Conservation (phyloP, 805 yeast genomes). For the Millerozyma miso region DNA sequence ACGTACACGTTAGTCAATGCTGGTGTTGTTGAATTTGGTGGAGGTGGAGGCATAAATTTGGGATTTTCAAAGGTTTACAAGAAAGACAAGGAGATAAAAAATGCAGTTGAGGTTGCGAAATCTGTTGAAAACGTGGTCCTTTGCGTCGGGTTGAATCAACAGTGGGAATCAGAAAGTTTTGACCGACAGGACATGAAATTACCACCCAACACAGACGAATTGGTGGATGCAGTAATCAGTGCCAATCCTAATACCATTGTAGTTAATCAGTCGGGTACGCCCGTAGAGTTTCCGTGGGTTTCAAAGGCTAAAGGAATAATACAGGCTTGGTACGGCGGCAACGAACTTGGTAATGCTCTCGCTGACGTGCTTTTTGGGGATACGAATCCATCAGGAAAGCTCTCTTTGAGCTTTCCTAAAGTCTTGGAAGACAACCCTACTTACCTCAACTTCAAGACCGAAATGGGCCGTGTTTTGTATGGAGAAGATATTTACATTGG, state of each 20-base stretch:
- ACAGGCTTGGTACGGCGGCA: constrained; percentile 57
- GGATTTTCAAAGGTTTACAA: constrained; percentile 10
- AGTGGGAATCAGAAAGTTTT: constrained; percentile 59
- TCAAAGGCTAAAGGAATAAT: constrained; percentile 38
- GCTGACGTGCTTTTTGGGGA: constrained; percentile 62
- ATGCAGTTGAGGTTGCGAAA: constrained; percentile 48
- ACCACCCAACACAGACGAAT: constrained; percentile 45
- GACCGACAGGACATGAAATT: constrained; percentile 50
- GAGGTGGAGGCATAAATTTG: constrained; percentile 1
- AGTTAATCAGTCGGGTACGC: constrained; percentile 59
- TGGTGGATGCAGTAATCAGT: constrained; percentile 40
- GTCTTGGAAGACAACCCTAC: constrained; percentile 54
- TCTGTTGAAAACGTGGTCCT: constrained; percentile 50
- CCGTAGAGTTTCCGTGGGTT: constrained; percentile 49
- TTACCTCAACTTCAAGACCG: constrained; percentile 46
- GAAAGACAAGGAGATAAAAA: constrained; percentile 18
- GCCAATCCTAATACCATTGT: constrained; percentile 50
- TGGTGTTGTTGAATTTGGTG: constrained; percentile 17
- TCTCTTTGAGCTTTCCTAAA: constrained; percentile 53
- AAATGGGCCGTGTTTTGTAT: constrained; percentile 51
- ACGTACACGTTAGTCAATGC: constrained; percentile 23
- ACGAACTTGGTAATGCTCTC: constrained; percentile 53
- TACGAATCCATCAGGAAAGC: constrained; percentile 56
- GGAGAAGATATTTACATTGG: constrained; percentile 69
- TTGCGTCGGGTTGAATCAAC: constrained; percentile 47